These are phyloP conservation scores for Lecanoromycetidae sp. DNA, from an alignment of 2,329 filamentous ascomycete species.

Conservation along the genomic window DNA sequence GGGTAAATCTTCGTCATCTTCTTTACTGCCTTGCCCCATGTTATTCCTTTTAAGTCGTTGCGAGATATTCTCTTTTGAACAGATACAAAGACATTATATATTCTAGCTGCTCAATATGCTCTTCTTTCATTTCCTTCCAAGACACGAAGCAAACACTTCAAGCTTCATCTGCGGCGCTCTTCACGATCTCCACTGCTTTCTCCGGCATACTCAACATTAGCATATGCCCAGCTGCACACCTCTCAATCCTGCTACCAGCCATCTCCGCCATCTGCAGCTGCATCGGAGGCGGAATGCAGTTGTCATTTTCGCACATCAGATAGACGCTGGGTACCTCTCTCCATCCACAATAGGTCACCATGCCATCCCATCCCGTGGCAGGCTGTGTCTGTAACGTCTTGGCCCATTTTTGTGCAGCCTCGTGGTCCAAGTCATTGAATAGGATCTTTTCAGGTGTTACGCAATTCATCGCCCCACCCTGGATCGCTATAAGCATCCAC, in stretches of 20 bases:
- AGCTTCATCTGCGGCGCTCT: neutral
- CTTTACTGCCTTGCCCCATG: too few species aligned
- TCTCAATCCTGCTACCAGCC: constrained; percentile 7
- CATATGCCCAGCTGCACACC: constrained; percentile 12
- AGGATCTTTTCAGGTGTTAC: neutral
- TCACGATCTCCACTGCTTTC: constrained; percentile 5
- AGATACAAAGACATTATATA: too few species aligned
- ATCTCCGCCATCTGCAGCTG: constrained; percentile 9
- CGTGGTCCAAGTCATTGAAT: constrained; percentile 7
- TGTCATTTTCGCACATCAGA: constrained; percentile 8
- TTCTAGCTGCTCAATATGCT: too few species aligned
- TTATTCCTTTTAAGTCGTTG: too few species aligned
- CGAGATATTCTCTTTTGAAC: too few species aligned
- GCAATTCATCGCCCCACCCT: constrained; percentile 8
- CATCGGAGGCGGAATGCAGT: neutral
- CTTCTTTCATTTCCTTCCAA: too few species aligned
- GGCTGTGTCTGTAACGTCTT: constrained; percentile 8
- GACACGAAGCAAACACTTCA: too few species aligned
- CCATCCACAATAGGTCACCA: constrained; percentile 12
- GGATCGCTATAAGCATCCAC: neutral
- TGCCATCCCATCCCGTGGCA: constrained; percentile 4
- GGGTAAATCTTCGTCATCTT: too few species aligned
- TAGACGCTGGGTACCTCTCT: constrained; percentile 13
- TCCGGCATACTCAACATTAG: constrained; percentile 6
- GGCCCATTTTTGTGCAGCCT: neutral